Evolutionary conservation across 1,139 yeast species (phyloP).

Genomic region (Pichiaceae sp.): DNA sequence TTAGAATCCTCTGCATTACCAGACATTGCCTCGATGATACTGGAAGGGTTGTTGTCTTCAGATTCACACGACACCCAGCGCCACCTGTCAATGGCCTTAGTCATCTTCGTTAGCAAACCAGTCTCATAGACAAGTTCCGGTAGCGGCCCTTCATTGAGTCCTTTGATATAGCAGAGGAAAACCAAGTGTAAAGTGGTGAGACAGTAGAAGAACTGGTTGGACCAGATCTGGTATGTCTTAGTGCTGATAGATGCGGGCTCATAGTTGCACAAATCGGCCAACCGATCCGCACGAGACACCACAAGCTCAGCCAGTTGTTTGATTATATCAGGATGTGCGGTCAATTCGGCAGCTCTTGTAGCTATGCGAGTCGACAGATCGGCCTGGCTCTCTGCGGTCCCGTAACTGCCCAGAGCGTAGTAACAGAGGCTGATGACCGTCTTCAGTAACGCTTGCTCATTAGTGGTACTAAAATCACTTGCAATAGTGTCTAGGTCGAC

Average conservation of each 20-base stretch:
- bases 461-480: background rate
- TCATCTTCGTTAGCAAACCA: constrained; percentile 30
- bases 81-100: constrained; percentile 56
- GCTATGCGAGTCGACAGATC: constrained; percentile 12
- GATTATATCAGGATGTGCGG: constrained; percentile 4
- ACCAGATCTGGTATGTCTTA: constrained; percentile 10
- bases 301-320: constrained; percentile 4
- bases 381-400: constrained; percentile 7
- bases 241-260: constrained; percentile 6
- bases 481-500: background rate
- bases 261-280: constrained; percentile 15
- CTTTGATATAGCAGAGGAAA: constrained; percentile 9
- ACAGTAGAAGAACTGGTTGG: constrained; percentile 29
- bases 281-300: constrained; percentile 5
- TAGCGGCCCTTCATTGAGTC: constrained; percentile 9
- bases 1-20: constrained; percentile 11
- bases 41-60: constrained; percentile 16
- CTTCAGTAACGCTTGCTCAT: constrained; percentile 6
- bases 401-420: constrained; percentile 20
- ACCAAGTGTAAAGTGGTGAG: constrained; percentile 34
- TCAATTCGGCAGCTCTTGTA: constrained; percentile 6
- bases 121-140: constrained; percentile 7
- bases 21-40: constrained; percentile 8
- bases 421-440: constrained; percentile 9
- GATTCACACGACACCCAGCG: constrained; percentile 40